Evolutionary conservation across 495 filamentous ascomycete genomes (phyloP), one percentile per base, ranked within the genome.

Genomic region (Hypoxylon fuscum): DNA sequence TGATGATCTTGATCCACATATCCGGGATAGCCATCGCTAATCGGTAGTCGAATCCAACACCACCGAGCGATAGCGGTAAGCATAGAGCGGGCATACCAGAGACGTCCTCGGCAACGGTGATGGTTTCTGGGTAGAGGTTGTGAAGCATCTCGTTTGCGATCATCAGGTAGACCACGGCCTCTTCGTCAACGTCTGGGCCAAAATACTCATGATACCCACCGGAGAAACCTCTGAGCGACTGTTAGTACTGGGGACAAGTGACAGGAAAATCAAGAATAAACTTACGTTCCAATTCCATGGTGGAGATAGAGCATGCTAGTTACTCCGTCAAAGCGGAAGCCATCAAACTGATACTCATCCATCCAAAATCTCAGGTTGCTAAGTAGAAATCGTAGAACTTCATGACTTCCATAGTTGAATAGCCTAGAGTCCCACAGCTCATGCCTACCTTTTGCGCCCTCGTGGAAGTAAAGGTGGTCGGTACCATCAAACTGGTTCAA

Each of bases 121-220:
- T 92, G 42, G 79, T 84, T 2, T 91, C 85, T 1, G 95, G 93
- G 68, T 93, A 97, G 38, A 96, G 80, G 5, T 83, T 74, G 72
- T 98, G 95, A 23, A 98, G 85, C 90, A 98, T 88, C 74, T 98
- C 93, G 70, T 98, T 98, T 44, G 95, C 95, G 15, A 98, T 79
- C 84, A 96, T 96, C 29, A 98, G 84, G 75, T 98, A 98, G 46
- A 96, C 92, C 35, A 98, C 84, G 44, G 92, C 96, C 55, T 97
- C 94, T 61, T 97, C 91, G 58, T 98, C 95, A n/a, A 98, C 96
- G 31, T 81, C 80, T 8, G 88, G 79, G 23, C 95, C 96, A 75
- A 96, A 98, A 77, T 98, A 98, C 76, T 98, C 95, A 70, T 98
- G 96, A 68, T 98, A 98, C 20, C 96, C 95, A 56, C 95, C 95